Base-by-base conservation (phyloP, 2,329 filamentous ascomycete species). In the Penicillium occitanis region DNA sequence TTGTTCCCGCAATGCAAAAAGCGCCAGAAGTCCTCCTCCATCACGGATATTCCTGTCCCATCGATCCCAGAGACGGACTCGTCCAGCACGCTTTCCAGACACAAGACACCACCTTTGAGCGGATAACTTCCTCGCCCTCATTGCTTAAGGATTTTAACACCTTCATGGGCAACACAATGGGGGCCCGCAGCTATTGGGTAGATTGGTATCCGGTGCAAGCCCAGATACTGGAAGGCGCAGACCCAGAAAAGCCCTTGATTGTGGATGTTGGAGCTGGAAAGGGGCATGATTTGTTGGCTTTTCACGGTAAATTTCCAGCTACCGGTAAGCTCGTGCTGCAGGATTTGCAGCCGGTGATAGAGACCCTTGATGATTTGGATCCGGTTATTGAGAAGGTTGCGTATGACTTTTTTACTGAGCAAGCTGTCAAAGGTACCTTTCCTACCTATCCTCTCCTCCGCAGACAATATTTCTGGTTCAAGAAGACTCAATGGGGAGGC, bases 391-490 rank as follows among this genome's bases (percentile, higher is more conserved):
- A 72, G 44, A 70, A 44, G 84, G 42, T 61, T 28, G 28, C n/a
- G 22, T 55, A 64, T 55, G 30, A 64, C 17, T 64, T 64, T 10
- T 60, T 64, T 17, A 53, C 50, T n/a, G 28, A 53, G 50, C 50
- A 53, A 17, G 28, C 50, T n/a, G 1, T 53, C 2, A 11, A 46
- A 42, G 42, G 63, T 59, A 50, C 30, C n/a, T 40, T 25, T 22
- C 19, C 87, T 19, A 83, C 97, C 13, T 97, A 97, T 77, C 94
- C 94, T 19, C 86, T 95, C 6, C 87, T 98, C 25, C 91, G 92
- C 73, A 90, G 89, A 53, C 93, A 98, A 73, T 97, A 95, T 76
- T 87, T 91, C 75, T 99, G 95, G 95, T 98, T 97, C 85, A 91
- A 91, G 70, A 91, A 88, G 74, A 98, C 95, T 1, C 95, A 99